Evolutionary conservation across 1,139 yeast species (phyloP), one percentile per base, ranked within the genome.

Genomic region (Magnusiomyces paraingens): DNA sequence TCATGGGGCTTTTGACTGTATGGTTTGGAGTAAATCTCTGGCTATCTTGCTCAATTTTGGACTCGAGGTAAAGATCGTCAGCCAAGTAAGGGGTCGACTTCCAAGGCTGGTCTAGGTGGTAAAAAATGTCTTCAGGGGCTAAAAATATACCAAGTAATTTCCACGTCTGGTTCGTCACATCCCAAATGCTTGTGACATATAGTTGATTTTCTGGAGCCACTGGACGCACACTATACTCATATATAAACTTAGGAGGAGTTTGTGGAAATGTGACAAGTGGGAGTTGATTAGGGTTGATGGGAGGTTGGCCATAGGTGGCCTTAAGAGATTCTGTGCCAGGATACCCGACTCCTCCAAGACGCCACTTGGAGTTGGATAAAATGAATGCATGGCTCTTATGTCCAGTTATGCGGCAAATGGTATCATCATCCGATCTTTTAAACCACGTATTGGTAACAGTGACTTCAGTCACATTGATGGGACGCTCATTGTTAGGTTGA

Each of bases 371-470:
- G 29, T 32, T 47, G 11, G 18, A 11, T 5, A 47, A 47, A 6
- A 49, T 50, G 49, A 54, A 52, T 2, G 49, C 26, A 20, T 40
- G 45, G 17, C 54, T 50, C 22, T 47, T 49, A 41, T 50, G 53
- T 11, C 47, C 39, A 14, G 54, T 48, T 12, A 52, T 42, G 15
- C 57, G 44, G 42, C 40, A 50, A 39, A 55, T 49, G 11, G 50
- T 51, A 46, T 52, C 55, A 1, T 39, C 35, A 2, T 53, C 57
- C 2, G 52, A 41, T 43, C 52, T 49, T n/a, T 44, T 41, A 32
- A 47, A 55, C 21, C 43, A 41, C 4, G 53, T 17, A n/a, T 32
- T 35, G 41, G 15, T 32, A 10, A 26, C 15, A 11, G 43, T 40
- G 12, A 32, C 47, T 18, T 26, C 42, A 2, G 32, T 26, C 2